Base-by-base conservation (phyloP, 208 protist genomes). In the Trypanosoma mega region DNA sequence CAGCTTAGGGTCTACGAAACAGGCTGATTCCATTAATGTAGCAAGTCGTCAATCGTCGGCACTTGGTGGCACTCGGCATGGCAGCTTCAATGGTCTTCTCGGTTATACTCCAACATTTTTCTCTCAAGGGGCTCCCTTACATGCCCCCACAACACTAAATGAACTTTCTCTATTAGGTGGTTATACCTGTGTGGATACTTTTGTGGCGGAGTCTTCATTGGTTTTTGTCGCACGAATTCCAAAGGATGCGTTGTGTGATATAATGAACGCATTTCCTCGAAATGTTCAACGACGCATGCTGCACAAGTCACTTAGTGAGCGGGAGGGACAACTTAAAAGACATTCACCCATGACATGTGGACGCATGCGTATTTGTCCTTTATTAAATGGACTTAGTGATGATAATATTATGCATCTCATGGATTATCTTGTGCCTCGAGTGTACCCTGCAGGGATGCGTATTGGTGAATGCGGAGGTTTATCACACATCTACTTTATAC, bases 401-500 rank as follows among this genome's bases (percentile, higher is more conserved):
- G 78, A 85, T 39, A 59, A 85, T 20, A 62, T 93, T 14, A 59
- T 80, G 23, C 63, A 75, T 51, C 54, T 93, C 7, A 66, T 81
- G 24, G 78, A 80, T 31, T 74, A 86, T 44, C 54, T 85, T 26
- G 54, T 85, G 20, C 86, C 86, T 3, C 68, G 69, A 11, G 80
- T 88, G 51, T 83, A 77, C 44, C 70, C 80, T 0, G 82, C 86
- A 6, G 83, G 83, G 20, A 82, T 88, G 80, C 70, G 76, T 46
- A 86, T 81, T 63, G 76, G 76, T 30, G 82, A 87, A 60, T 29
- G 30, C 29, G 56, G 44, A 11, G 54, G 73, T 14, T 78, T 71
- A 2, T 48, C 60, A 51, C 74, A 86, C 69, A 81, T 93, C 48
- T 90, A 83, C 53, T 93, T 93, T 52, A 78, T 93, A 45, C 74